These are phyloP conservation scores for Botrytis sinoallii DNA, from an alignment of 2,329 filamentous ascomycete genomes.

Conservation along the genomic window DNA sequence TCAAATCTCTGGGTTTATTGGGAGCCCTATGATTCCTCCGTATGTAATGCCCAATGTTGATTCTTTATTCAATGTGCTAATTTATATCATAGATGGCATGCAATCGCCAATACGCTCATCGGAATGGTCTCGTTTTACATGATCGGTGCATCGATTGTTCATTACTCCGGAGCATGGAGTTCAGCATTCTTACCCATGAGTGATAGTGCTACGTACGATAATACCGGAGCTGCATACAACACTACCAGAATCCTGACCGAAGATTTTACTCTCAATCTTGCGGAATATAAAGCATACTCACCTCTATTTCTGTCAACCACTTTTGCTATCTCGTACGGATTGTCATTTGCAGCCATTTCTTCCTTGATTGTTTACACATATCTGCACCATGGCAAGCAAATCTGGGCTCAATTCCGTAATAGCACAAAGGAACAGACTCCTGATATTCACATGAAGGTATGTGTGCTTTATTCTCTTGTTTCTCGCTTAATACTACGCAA, in stretches of 20 bases:
- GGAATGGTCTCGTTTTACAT: conserved; percentile 65
- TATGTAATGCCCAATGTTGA: not conserved
- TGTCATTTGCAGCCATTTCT: conserved; percentile 69
- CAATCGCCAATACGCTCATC: conserved; percentile 69
- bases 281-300: conserved; percentile 65
- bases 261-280: conserved; percentile 60
- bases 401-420: conserved; percentile 46
- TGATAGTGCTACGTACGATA: conserved; percentile 70
- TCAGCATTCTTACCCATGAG: conserved; percentile 64
- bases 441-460: conserved; percentile 8
- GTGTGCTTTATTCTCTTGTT: not conserved
- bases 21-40: conserved; percentile 48
- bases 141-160: conserved; percentile 53
- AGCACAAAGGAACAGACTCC: conserved; percentile 6
- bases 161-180: conserved; percentile 48
- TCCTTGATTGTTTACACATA: conserved; percentile 65
- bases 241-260: conserved; percentile 60
- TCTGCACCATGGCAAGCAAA: conserved; percentile 63
- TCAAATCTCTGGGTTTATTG: conserved; percentile 48
- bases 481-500: too few species aligned
- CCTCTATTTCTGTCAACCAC: conserved; percentile 72
- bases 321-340: conserved; percentile 66
- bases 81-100: conserved; percentile 50
- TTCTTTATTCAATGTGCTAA: not conserved
- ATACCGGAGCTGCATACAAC: conserved; percentile 62